Evolutionary conservation across 208 protist species (phyloP), one percentile per base, ranked within the genome.

Genomic region (Wallacemonas sp.): DNA sequence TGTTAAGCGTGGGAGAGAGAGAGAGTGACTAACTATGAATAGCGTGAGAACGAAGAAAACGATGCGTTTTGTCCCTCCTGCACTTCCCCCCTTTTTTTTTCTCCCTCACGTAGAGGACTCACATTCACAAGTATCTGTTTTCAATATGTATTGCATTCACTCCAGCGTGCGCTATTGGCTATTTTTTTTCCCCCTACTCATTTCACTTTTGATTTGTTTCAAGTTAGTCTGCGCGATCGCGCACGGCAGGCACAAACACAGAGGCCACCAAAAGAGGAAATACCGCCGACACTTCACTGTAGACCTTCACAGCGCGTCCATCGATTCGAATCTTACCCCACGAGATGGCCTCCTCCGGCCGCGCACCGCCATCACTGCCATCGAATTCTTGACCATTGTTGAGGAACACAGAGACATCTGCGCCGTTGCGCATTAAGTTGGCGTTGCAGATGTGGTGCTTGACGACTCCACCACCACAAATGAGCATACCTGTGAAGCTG

Each of bases 391-490:
- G 88, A 5, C 83, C 98, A 19, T 98, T 99, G 71, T 99, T 99
- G 38, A 99, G 70, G 61, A 96, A 98, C 1, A 99, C 96, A 17
- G 97, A 71, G 70, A 91, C 98, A 74, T 99, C 98, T 0, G 99
- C 98, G 30, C 99, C 99, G 77, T 99, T 99, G 39, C 98, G 94
- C 96, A 99, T 99, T 0, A 99, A 80, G 68, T 99, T 99, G 14
- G 99, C 99, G 72, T 99, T 99, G 72, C 94, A 98, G 34, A 99
- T 97, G 80, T 99, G 98, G 75, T 99, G 98, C 84, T 99, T 99
- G 62, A 99, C 84, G 1, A 98, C 86, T 44, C 98, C 98, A 42
- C 98, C 98, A 30, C 98, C 98, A 24, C 99, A 86, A 70, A 99
- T 99, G 46, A 99, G 78, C 86, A 99, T 98, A 21, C 98, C 99